Conservation (phyloP, 441 rosid genomes). For the Pelargonium myrrhifolium region DNA sequence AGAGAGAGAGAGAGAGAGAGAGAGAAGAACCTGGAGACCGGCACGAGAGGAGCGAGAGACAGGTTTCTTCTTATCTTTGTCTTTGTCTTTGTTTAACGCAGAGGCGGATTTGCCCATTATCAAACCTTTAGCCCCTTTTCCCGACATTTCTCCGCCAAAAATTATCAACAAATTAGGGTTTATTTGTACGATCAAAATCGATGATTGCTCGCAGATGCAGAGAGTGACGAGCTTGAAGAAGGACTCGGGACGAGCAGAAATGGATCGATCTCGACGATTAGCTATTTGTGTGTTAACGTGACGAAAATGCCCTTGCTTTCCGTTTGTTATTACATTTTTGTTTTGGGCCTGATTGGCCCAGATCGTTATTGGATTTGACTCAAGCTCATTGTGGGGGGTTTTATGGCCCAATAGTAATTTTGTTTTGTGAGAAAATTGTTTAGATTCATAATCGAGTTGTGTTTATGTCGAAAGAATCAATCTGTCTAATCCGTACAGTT, state of each 20-base stretch:
- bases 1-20: background rate
- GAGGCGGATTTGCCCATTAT: constrained; percentile 73
- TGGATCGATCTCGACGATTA: background rate
- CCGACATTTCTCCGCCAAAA: constrained; percentile 45
- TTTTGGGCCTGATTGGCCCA: background rate
- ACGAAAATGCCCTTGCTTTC: background rate
- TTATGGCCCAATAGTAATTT: too few relatives aligned
- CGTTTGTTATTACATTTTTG: background rate
- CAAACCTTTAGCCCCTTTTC: constrained; percentile 94
- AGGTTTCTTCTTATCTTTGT: constrained; percentile 73
- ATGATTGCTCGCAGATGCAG: background rate
- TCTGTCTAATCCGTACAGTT: too few relatives aligned
- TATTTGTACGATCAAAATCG: background rate
- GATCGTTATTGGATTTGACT: background rate
- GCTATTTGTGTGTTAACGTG: background rate
- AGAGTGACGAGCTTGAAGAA: background rate
- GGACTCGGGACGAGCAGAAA: background rate
- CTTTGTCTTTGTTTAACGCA: constrained; percentile 58
- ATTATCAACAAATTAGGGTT: background rate
- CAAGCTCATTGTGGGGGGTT: too few relatives aligned
- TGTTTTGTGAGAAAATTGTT: too few relatives aligned
- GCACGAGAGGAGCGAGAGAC: constrained; percentile 91
- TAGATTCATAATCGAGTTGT: too few relatives aligned
- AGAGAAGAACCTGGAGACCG: constrained; percentile 58
- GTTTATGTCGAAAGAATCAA: too few relatives aligned